Evolutionary conservation across 2,329 filamentous ascomycete species (phyloP), one percentile per base, ranked within the genome.

Genomic region (Scedosporium minutisporum): DNA sequence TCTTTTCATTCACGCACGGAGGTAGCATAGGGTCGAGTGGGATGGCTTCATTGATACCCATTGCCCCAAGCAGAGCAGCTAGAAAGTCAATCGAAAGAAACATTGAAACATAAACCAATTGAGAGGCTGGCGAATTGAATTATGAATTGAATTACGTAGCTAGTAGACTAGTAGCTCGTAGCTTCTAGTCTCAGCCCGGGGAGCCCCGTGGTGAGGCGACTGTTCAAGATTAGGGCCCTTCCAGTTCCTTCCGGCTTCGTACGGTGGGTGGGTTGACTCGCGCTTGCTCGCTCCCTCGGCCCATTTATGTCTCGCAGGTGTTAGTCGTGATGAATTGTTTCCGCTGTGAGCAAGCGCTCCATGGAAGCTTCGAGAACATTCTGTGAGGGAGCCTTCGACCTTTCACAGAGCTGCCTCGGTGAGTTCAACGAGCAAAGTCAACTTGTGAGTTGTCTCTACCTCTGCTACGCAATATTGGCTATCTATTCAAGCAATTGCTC

Each of bases 31-130:
- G 41, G 18, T 38, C 25, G 14, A 16, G 18, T 46, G 41, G 41
- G 44, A 48, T 60, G 58, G 38, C 23, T 16, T 46, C 58, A 38
- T 60, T 48, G 58, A 60, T 60, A 60, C 58, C 58, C 58, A 60
- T 29, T 48, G 44, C 33, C 9, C 58, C n/a, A 23, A 42, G 25
- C 14, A 57, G 21, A 29, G 53, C 27, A 16, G 27, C 6, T 21
- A 57, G 16, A 18, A 29, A 9, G 41, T 46, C 25, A 60, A 60
- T 60, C 44, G 21, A 7, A 48, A 48, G 9, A 48, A 14, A 46
- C 16, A 46, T 18, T 46, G 14, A 48, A 48, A 38, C 33, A 38
- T 14, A 10, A 38, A 38, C 33, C 33, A 38, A 38, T 38, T 38
- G 33, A 38, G 33, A 38, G 12, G 33, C 33, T 4, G 33, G 33